Evolutionary conservation across 2,329 filamentous ascomycete species (phyloP).

Genomic region (Trichoderma hamatum): DNA sequence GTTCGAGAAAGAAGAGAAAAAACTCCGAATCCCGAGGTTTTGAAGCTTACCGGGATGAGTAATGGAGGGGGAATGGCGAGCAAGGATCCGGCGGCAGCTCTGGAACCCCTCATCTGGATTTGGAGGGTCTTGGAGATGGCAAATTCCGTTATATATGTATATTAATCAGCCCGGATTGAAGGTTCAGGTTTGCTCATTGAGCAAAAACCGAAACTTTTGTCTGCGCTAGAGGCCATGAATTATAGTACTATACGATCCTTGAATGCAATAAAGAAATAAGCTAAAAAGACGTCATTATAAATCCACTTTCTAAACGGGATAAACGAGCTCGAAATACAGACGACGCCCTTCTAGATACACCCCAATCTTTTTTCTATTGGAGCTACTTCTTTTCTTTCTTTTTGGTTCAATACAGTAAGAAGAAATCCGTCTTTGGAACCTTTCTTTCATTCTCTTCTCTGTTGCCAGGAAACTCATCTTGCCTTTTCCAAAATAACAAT

Average conservation of each 20-base stretch:
- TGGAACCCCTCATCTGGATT: conserved; percentile 13
- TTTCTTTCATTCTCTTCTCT: background rate
- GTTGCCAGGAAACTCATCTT: background rate
- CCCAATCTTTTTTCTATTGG: background rate
- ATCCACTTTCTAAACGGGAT: background rate
- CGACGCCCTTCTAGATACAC: background rate
- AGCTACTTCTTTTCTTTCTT: background rate
- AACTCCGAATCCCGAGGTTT: conserved; percentile 19
- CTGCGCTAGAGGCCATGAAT: background rate
- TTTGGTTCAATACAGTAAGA: background rate
- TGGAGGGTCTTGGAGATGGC: background rate
- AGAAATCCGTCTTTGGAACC: background rate
- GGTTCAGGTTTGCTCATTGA: background rate
- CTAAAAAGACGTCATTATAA: background rate
- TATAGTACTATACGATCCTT: background rate
- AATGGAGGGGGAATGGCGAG: background rate
- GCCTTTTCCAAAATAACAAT: background rate
- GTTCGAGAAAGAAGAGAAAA: background rate
- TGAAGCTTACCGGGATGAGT: conserved; percentile 4
- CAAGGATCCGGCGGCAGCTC: background rate
- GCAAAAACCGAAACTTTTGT: background rate
- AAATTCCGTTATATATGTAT: background rate
- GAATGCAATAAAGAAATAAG: background rate
- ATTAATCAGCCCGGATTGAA: conserved; percentile 11
- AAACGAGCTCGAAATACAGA: background rate